Evolutionary conservation across 2,329 filamentous ascomycete genomes (phyloP).

Genomic region (Didymella pomorum): DNA sequence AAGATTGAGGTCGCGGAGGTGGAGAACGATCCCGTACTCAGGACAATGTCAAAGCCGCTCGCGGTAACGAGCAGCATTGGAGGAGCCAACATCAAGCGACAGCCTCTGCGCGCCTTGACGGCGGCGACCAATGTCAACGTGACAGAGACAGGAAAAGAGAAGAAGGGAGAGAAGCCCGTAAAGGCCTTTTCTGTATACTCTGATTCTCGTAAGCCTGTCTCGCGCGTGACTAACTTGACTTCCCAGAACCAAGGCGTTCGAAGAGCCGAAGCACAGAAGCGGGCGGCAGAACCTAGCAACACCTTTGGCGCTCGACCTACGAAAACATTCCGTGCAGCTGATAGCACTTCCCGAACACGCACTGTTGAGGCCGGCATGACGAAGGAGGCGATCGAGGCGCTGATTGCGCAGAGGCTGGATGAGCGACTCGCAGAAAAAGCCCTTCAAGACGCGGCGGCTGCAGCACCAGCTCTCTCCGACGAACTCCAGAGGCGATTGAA

Average conservation of each 20-base stretch:
- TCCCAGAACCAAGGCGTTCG: constrained; percentile 46
- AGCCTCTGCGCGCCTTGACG: constrained; percentile 80
- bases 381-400: constrained; percentile 80
- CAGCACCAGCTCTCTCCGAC: constrained; percentile 67
- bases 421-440: constrained; percentile 85
- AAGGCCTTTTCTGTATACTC: constrained; percentile 90
- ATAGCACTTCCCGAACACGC: constrained; percentile 44
- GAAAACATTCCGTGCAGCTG: constrained; percentile 50
- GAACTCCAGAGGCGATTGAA: constrained; percentile 83
- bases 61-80: constrained; percentile 45
- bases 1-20: constrained; percentile 95
- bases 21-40: constrained; percentile 90
- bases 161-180: constrained; percentile 70
- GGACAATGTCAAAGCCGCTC: constrained; percentile 50
- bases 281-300: constrained; percentile 51
- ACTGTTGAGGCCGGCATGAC: constrained; percentile 52
- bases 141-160: constrained; percentile 60
- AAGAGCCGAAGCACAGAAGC: constrained; percentile 55
- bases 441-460: constrained; percentile 62
- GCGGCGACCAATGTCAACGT: constrained; percentile 78
- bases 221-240: constrained; percentile 40
- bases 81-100: constrained; percentile 62
- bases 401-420: constrained; percentile 90
- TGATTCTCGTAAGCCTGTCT: constrained; percentile 59
- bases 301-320: constrained; percentile 49